These are phyloP conservation scores for Phyllosticta citriasiana DNA, from an alignment of 2,329 filamentous ascomycete species.

Conservation along the genomic window DNA sequence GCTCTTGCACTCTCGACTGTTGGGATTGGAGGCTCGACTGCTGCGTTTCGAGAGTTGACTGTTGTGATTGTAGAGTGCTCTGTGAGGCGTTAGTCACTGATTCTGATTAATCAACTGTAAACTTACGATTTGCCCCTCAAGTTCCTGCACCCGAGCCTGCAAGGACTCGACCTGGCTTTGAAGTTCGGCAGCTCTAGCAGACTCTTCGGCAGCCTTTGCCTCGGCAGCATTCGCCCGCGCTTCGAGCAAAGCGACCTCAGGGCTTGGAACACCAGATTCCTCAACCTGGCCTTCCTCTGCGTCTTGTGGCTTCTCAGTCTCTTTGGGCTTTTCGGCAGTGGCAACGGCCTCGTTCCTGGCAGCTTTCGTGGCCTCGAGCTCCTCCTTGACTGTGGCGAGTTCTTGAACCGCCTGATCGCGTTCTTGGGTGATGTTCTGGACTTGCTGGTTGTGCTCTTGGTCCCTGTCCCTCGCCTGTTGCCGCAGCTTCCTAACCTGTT, in stretches of 20 bases:
- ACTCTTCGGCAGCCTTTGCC: conserved; percentile 28
- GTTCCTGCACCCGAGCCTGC: conserved; percentile 53
- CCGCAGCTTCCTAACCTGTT: conserved; percentile 52
- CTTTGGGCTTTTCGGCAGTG: conserved; percentile 21
- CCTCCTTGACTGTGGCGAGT: conserved; percentile 24
- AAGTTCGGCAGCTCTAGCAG: conserved; percentile 25
- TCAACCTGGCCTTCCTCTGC: conserved; percentile 23
- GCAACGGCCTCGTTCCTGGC: conserved; percentile 55
- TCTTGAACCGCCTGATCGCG: conserved; percentile 13
- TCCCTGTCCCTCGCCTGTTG: conserved; percentile 37
- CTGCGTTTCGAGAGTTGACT: background rate
- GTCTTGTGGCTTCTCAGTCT: conserved; percentile 17
- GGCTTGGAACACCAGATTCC: conserved; percentile 5
- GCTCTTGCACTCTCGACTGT: conserved; percentile 48
- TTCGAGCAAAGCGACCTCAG: conserved; percentile 22
- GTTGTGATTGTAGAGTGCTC: conserved; percentile 14
- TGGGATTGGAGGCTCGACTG: conserved; percentile 30
- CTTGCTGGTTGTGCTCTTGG: conserved; percentile 40
- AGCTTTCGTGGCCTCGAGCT: conserved; percentile 48
- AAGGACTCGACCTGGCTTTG: conserved; percentile 37
- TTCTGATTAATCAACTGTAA: background rate
- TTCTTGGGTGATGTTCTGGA: conserved; percentile 39
- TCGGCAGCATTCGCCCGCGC: conserved; percentile 28
- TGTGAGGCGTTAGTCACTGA: background rate
- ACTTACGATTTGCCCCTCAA: conserved; percentile 49